Conservation (phyloP, 805 yeast species). For the Lipomyces spencermartinsiae region DNA sequence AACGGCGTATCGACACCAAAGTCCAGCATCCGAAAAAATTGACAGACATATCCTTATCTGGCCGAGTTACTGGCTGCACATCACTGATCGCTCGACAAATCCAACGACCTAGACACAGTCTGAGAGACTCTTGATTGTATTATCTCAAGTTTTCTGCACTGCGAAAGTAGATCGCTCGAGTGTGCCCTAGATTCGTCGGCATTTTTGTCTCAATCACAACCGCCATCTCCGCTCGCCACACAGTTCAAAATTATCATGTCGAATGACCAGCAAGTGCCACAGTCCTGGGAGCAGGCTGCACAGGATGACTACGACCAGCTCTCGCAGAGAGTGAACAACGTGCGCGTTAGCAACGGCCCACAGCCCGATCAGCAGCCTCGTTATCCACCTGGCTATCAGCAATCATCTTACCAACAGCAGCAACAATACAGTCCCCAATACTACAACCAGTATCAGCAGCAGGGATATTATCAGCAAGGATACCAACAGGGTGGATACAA, state of each 20-base stretch:
- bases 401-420: constrained; percentile 26
- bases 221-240: neutral
- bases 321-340: constrained; percentile 23
- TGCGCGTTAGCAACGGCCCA: constrained; percentile 13
- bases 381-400: constrained; percentile 19
- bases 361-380: constrained; percentile 10
- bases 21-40: neutral
- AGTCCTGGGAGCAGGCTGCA: constrained; percentile 36
- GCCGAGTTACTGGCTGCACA: neutral
- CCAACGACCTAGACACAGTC: neutral
- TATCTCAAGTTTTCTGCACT: neutral
- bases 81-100: neutral
- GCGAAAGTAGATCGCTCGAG: neutral
- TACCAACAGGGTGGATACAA: constrained; percentile 25
- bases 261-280: constrained; percentile 30
- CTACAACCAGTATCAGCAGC: constrained; percentile 20
- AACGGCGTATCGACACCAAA: neutral
- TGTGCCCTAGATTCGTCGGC: neutral
- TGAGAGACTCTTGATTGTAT: neutral
- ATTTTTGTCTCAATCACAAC: neutral
- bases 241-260: constrained; percentile 14
- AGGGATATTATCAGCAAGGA: constrained; percentile 22
- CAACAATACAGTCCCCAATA: constrained; percentile 22
- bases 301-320: constrained; percentile 33
- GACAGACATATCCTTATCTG: neutral